A percentile compares a stretch with the other conserved stretches of the same genome.
These are phyloP conservation scores for Ustanciosporium gigantosporum DNA, from an alignment of 1,284 basidiomycete genomes.

Conservation along the genomic window DNA sequence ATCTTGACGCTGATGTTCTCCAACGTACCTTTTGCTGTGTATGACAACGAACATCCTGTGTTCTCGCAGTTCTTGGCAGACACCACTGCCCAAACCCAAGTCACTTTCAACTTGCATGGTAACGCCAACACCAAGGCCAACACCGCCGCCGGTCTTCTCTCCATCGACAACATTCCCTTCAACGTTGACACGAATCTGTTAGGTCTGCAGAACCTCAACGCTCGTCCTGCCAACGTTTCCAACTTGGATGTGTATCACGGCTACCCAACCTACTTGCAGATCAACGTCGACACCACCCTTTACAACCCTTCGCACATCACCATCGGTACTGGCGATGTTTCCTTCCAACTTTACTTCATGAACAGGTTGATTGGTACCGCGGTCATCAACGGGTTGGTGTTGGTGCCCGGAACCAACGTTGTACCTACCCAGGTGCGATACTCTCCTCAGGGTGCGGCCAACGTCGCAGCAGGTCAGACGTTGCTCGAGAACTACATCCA, in stretches of 20 bases:
- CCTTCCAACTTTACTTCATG: slow-evolving; percentile 69
- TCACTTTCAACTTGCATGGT: slow-evolving; percentile 69
- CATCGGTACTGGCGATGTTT: slow-evolving; percentile 71
- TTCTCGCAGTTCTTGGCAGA: slow-evolving; percentile 74
- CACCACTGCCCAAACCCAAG: slow-evolving; percentile 67
- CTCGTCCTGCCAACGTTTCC: slow-evolving; percentile 68
- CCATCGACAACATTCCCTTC: slow-evolving; percentile 68
- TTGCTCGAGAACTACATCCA: slow-evolving; percentile 75
- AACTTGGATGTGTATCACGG: slow-evolving; percentile 74
- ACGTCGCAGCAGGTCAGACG: slow-evolving; percentile 66
- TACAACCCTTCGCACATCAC: slow-evolving; percentile 70
- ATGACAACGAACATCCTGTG: slow-evolving; percentile 64
- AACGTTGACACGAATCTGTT: slow-evolving; percentile 69
- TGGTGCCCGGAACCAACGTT: slow-evolving; percentile 43
- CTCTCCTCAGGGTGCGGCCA: slow-evolving; percentile 68
- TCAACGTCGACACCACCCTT: slow-evolving; percentile 66
- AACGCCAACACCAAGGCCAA: slow-evolving; percentile 67
- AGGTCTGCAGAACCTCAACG: slow-evolving; percentile 72
- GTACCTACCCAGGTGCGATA: slow-evolving; percentile 68
- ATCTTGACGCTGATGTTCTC: slow-evolving; percentile 71
- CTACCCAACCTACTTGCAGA: slow-evolving; percentile 71
- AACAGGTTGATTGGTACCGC: slow-evolving; percentile 69
- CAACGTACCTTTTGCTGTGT: slow-evolving; percentile 69
- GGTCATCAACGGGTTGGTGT: slow-evolving; percentile 64
- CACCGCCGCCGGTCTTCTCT: slow-evolving; percentile 75